These are phyloP conservation scores for Pisolithus marmoratus DNA, from an alignment of 768 basidiomycete species.

Conservation along the genomic window DNA sequence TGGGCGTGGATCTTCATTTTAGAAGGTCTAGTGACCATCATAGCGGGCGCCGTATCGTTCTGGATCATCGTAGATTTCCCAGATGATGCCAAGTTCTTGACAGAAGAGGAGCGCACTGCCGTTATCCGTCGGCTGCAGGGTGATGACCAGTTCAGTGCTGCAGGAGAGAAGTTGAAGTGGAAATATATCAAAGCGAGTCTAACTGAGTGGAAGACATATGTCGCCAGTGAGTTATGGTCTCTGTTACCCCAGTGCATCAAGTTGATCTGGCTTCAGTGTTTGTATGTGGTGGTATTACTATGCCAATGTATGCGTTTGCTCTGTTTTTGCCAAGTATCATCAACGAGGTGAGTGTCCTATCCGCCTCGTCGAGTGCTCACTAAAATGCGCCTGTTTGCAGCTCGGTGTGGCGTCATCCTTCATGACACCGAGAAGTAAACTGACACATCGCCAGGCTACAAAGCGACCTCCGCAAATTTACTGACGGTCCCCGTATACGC, in stretches of 20 bases:
- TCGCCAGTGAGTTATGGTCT: slow-evolving; percentile 20
- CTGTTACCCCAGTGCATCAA: background rate
- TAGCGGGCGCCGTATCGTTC: too few relatives aligned
- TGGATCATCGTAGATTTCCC: too few relatives aligned
- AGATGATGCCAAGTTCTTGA: too few relatives aligned
- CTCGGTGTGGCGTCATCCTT: slow-evolving; percentile 29
- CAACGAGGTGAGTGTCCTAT: slow-evolving; percentile 39
- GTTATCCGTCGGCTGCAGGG: slow-evolving; percentile 60
- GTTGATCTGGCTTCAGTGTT: slow-evolving; percentile 37
- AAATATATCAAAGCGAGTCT: slow-evolving; percentile 56
- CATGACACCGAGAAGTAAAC: background rate
- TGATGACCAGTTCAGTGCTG: slow-evolving; percentile 69
- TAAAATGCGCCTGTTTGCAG: slow-evolving; percentile 15
- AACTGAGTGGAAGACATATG: slow-evolving; percentile 71
- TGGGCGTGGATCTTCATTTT: slow-evolving; percentile 65
- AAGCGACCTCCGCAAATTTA: slow-evolving; percentile 69
- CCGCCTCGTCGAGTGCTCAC: background rate
- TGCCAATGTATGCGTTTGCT: slow-evolving; percentile 71
- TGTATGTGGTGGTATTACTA: slow-evolving; percentile 50
- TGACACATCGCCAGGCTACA: slow-evolving; percentile 39
- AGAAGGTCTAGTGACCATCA: too few relatives aligned
- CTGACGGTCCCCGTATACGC: slow-evolving; percentile 74
- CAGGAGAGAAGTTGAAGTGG: slow-evolving; percentile 54
- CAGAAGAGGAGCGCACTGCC: slow-evolving; percentile 58
- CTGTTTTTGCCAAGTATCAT: slow-evolving; percentile 79